Evolutionary conservation across 2,329 filamentous ascomycete genomes (phyloP).

Genomic region (Simplicillium aogashimaense): DNA sequence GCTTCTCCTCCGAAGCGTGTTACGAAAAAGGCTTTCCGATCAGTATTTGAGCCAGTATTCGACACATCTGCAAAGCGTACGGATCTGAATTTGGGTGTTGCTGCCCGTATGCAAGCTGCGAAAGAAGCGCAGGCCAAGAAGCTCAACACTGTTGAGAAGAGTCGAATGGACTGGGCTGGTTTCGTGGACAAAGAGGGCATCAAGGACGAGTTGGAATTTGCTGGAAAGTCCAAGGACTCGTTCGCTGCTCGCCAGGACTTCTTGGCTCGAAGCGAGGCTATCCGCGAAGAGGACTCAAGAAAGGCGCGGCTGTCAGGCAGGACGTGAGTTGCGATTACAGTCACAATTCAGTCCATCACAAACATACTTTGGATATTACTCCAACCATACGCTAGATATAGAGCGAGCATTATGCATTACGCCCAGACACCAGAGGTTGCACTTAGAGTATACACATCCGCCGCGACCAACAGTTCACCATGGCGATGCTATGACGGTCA

Average conservation of each 20-base stretch:
- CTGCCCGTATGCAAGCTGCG: conserved; percentile 35
- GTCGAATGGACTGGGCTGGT: conserved; percentile 63
- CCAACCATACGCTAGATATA: no score
- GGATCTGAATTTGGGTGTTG: conserved; percentile 49
- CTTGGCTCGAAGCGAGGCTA: conserved; percentile 52
- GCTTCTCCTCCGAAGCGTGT: conserved; percentile 28
- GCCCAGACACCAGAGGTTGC: background rate
- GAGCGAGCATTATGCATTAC: background rate
- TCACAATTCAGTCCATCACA: no score
- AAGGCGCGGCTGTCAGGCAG: conserved; percentile 37
- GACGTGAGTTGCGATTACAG: conserved; percentile 10
- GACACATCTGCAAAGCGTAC: conserved; percentile 33
- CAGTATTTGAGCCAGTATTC: conserved; percentile 49
- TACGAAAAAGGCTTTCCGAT: conserved; percentile 48
- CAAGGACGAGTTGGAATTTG: conserved; percentile 56
- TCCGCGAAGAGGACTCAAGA: conserved; percentile 50
- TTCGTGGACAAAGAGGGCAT: conserved; percentile 64
- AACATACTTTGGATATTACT: no score
- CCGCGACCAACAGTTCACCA: no score
- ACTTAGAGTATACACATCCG: conserved; percentile 23
- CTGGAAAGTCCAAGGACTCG: conserved; percentile 54
- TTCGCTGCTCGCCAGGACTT: conserved; percentile 56
- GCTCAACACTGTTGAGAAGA: conserved; percentile 63
- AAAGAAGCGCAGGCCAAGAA: conserved; percentile 48
- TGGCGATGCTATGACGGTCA: no score